These are phyloP conservation scores for Climacium dendroides DNA, from an alignment of 225 moss, liverwort and hornwort species.

Conservation along the genomic window DNA sequence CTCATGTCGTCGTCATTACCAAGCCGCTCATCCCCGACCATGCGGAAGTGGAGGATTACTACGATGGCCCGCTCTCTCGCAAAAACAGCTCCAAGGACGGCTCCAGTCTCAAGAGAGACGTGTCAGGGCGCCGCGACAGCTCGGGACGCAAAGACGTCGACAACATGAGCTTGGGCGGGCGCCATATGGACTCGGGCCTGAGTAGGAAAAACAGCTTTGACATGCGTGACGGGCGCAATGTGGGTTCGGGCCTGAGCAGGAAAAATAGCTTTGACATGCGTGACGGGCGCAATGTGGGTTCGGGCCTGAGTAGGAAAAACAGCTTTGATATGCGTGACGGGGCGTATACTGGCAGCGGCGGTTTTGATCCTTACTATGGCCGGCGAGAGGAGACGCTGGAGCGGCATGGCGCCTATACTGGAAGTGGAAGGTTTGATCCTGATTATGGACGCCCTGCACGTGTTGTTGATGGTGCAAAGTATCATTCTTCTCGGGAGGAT, in stretches of 20 bases:
- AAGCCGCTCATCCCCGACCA: background rate
- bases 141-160: conserved; percentile 8
- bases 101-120: background rate
- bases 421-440: conserved; percentile 10
- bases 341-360: conserved; percentile 24
- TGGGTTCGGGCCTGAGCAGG: background rate
- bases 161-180: background rate
- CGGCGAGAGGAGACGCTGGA: background rate
- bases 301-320: background rate
- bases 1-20: background rate
- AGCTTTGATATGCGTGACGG: conserved; percentile 4
- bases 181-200: background rate
- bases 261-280: conserved; percentile 5
- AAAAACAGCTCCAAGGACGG: conserved; percentile 22
- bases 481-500: background rate
- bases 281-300: background rate
- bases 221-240: background rate
- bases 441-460: background rate
- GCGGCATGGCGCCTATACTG: conserved; percentile 10
- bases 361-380: conserved; percentile 17
- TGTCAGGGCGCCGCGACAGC: conserved; percentile 25
- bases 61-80: conserved; percentile 28
- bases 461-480: background rate
- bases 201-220: background rate
- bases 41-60: conserved; percentile 37